Conservation (phyloP, 169 alveolate genomes). For the Plasmodium vinckei region DNA sequence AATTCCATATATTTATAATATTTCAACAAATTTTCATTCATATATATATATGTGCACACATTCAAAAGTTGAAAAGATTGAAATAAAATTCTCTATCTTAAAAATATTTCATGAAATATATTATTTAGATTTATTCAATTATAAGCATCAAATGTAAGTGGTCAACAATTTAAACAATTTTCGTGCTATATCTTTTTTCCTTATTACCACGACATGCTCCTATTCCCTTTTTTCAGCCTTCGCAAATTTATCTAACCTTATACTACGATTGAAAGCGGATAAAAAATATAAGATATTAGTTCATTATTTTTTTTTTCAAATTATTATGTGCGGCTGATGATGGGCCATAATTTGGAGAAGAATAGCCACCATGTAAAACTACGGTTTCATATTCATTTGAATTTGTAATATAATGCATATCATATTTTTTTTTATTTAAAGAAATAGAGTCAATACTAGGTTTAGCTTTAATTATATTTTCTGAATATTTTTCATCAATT, state of each 20-base stretch:
- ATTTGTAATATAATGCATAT: slow-evolving; percentile 15
- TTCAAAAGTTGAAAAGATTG: too few relatives aligned
- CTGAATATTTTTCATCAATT: slow-evolving; percentile 72
- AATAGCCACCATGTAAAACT: slow-evolving; percentile 56
- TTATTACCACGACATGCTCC: not conserved
- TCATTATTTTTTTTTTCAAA: slow-evolving; percentile 29
- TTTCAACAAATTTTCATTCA: too few relatives aligned
- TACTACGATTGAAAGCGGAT: not conserved
- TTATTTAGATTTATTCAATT: too few relatives aligned
- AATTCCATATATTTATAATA: not conserved
- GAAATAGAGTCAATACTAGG: slow-evolving; percentile 53
- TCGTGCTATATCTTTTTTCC: not conserved
- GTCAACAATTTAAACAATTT: not conserved
- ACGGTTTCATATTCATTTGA: slow-evolving; percentile 58
- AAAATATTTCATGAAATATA: too few relatives aligned
- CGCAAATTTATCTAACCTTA: not conserved
- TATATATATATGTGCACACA: too few relatives aligned
- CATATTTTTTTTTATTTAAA: slow-evolving; percentile 62
- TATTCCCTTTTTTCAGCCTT: not conserved
- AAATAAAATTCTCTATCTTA: too few relatives aligned
- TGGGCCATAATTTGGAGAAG: slow-evolving; percentile 18
- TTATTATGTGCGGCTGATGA: slow-evolving; percentile 20
- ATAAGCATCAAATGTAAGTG: not conserved
- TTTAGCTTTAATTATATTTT: slow-evolving; percentile 32
- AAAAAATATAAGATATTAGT: slow-evolving; percentile 2